Conservation (phyloP, 331 rosid genomes). For the Phaseolus coccineus region DNA sequence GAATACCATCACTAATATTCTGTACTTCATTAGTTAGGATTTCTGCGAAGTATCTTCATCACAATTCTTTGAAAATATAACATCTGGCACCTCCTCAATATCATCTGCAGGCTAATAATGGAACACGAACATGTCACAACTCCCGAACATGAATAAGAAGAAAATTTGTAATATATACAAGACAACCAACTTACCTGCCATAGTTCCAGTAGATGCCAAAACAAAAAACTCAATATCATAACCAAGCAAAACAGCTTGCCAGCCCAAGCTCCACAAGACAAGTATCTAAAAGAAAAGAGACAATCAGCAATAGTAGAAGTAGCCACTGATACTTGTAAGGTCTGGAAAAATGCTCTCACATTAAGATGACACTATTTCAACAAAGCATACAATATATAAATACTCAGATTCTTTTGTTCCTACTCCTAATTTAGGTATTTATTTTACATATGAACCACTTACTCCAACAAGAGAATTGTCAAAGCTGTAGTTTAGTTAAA, state of each 20-base stretch:
- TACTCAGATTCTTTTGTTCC: too few species aligned
- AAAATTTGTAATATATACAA: constrained; percentile 14
- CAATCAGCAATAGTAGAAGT: constrained; percentile 25
- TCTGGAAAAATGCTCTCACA: background rate
- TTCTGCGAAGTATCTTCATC: constrained; percentile 41
- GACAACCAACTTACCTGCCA: constrained; percentile 63
- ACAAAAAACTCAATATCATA: constrained; percentile 75
- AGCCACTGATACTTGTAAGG: constrained; percentile 2
- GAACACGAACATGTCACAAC: constrained; percentile 1
- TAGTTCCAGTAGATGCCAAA: constrained; percentile 78
- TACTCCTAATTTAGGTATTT: too few species aligned
- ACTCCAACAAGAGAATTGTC: constrained; percentile 17
- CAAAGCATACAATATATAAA: background rate
- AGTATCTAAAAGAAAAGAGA: constrained; percentile 58
- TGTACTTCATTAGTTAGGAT: constrained; percentile 26
- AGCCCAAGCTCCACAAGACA: constrained; percentile 89
- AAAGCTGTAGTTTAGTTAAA: constrained; percentile 8
- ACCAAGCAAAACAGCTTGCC: constrained; percentile 90
- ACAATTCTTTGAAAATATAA: constrained; percentile 46
- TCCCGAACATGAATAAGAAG: background rate
- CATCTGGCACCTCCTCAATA: constrained; percentile 71
- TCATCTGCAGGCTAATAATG: constrained; percentile 69
- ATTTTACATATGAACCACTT: background rate
- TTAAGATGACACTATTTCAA: constrained; percentile 10
- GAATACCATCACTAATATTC: constrained; percentile 17